These are phyloP conservation scores for Cordia subcordata DNA, from an alignment of 257 asterid genomes.

Conservation along the genomic window DNA sequence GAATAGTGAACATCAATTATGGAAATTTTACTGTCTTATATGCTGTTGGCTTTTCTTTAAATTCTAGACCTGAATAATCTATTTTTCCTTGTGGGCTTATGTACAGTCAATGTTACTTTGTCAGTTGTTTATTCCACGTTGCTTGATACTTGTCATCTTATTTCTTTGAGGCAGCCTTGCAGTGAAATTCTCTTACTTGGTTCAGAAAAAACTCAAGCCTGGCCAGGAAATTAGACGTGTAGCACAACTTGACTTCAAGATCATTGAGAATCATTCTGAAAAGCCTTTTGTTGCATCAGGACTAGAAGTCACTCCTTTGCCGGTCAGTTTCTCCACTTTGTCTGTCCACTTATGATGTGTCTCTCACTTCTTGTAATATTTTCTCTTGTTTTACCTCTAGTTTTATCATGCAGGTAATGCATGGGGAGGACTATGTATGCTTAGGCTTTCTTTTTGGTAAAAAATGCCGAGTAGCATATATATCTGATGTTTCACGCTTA, in stretches of 20 bases:
- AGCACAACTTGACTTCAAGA: constrained; percentile 88
- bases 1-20: neutral
- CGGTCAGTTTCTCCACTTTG: constrained; percentile 51
- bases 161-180: constrained; percentile 60
- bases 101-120: neutral
- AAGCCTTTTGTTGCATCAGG: constrained; percentile 88
- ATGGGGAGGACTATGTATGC: constrained; percentile 92
- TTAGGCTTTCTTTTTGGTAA: constrained; percentile 87
- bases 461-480: constrained; percentile 70
- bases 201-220: constrained; percentile 64
- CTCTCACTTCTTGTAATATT: constrained; percentile 14
- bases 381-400: constrained; percentile 19
- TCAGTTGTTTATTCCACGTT: constrained; percentile 4
- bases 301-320: constrained; percentile 75
- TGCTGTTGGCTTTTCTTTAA: neutral
- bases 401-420: constrained; percentile 72
- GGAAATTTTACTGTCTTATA: too few relatives aligned
- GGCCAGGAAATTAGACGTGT: constrained; percentile 96
- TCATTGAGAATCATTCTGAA: constrained; percentile 59
- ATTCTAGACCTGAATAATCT: neutral
- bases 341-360: constrained; percentile 10
- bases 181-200: constrained; percentile 81
- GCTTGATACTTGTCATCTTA: constrained; percentile 1
- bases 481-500: constrained; percentile 88
- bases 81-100: neutral